Conservation (phyloP, 2,329 filamentous ascomycete genomes). For the Xylariaceae sp. region DNA sequence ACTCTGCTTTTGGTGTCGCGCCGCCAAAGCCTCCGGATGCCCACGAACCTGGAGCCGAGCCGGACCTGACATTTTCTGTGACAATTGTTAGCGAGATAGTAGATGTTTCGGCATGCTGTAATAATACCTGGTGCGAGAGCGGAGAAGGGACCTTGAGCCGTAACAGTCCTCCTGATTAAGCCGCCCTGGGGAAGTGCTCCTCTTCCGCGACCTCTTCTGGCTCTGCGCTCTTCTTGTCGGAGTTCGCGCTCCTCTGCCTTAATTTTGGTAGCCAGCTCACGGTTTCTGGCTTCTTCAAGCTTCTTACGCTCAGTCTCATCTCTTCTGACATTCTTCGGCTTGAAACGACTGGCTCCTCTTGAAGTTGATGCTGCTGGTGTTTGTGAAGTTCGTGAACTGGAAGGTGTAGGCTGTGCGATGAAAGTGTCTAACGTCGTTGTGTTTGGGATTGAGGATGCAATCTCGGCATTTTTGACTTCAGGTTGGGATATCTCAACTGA, state of each 20-base stretch:
- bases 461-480: constrained; percentile 4
- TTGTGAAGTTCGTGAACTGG: constrained; percentile 24
- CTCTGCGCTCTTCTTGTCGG: constrained; percentile 32
- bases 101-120: too few relatives aligned
- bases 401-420: constrained; percentile 11
- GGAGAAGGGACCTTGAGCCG: constrained; percentile 36
- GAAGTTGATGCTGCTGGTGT: constrained; percentile 33
- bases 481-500: neutral
- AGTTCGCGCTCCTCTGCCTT: constrained; percentile 32
- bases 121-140: constrained; percentile 26
- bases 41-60: constrained; percentile 14
- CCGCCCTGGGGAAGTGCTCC: constrained; percentile 29
- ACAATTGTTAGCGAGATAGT: too few relatives aligned
- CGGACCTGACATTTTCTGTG: constrained; percentile 27
- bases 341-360: constrained; percentile 39
- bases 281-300: constrained; percentile 38
- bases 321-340: constrained; percentile 46
- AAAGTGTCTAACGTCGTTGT: constrained; percentile 6
- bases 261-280: constrained; percentile 27
- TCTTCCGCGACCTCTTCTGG: constrained; percentile 35
- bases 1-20: constrained; percentile 26
- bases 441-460: constrained; percentile 6
- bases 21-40: constrained; percentile 18
- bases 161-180: constrained; percentile 28
- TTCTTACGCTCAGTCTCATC: constrained; percentile 47